A percentile compares a stretch with the other conserved stretches of the same genome.
Conservation (phyloP, 225 moss, liverwort and hornwort genomes). For the Polytrichum formosum region DNA sequence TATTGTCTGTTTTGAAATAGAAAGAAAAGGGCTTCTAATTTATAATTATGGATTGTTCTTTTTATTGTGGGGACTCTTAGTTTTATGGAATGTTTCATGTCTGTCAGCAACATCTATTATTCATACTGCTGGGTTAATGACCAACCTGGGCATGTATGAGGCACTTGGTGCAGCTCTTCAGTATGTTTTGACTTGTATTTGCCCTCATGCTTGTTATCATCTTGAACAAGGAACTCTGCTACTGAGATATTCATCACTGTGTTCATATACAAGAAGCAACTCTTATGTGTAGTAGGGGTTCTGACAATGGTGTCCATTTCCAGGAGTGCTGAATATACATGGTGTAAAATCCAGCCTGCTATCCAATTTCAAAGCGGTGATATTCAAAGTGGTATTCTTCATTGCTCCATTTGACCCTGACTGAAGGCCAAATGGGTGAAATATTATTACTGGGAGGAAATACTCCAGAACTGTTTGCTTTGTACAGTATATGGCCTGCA, state of each 20-base stretch:
- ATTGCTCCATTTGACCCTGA: no score
- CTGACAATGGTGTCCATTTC: not conserved
- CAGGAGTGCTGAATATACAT: not conserved
- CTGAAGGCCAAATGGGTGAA: no score
- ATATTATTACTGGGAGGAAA: no score
- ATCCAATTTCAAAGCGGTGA: not conserved
- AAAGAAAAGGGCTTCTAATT: no score
- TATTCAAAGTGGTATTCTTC: no score
- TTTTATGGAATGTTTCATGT: no score
- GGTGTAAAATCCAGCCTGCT: not conserved
- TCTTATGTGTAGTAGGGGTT: not conserved
- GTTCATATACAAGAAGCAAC: not conserved
- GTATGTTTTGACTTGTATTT: not conserved
- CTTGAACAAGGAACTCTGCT: not conserved
- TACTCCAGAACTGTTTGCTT: no score
- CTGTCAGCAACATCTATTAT: not conserved
- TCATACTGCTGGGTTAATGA: not conserved
- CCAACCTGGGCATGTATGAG: not conserved
- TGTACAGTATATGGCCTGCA: no score
- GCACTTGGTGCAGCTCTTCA: not conserved
- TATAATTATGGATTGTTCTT: no score
- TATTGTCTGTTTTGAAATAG: no score
- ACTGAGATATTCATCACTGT: not conserved
- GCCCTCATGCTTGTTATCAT: not conserved
- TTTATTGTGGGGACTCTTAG: no score